Evolutionary conservation across 2,329 filamentous ascomycete genomes (phyloP), one percentile per base, ranked within the genome.

Genomic region (Scedosporium dehoogii): DNA sequence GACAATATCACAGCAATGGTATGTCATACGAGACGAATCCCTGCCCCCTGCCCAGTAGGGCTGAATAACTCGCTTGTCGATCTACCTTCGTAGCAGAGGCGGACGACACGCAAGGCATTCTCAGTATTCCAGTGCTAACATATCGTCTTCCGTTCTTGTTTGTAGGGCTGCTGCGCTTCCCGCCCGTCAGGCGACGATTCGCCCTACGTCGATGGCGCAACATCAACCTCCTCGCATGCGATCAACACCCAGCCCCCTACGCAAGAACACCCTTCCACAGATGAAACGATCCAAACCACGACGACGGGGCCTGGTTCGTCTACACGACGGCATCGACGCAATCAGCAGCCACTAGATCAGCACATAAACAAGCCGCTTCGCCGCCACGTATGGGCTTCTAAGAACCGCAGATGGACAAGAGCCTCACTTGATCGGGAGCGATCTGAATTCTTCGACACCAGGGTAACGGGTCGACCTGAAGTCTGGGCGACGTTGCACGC

Each of bases 371-470:
- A 84, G 67, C 87, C 88, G 1, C 76, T 92, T 46, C 82, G 82
- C 55, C 80, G 79, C 0, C 87, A 89, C 67, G 75, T 81, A 62
- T 92, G 89, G 89, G 77, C 77, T 12, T 84, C 86, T 63, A 81
- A 80, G 65, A 79, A 81, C 61, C 83, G 83, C 21, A 74, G 76
- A 16, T 96, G 90, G 90, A 92, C 89, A 1, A 84, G 82, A n/a
- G 70, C 75, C 16, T 78, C 87, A 61, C 78, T 96, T 2, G 83
- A 85, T 63, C 80, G 80, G 38, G 90, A 96, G 75, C 84, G 93
- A 58, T 77, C 76, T 58, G 91, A 91, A 65, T 97, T 96, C 79
- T 97, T 96, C 74, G 92, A 97, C 65, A 97, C 92, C 1, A 80
- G 91, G 57, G 90, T 96, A 16, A 89, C 88, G 0, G 91, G 91